Evolutionary conservation across 768 basidiomycete species (phyloP), one percentile per base, ranked within the genome.

Genomic region (Tricholoma hemisulphureum): DNA sequence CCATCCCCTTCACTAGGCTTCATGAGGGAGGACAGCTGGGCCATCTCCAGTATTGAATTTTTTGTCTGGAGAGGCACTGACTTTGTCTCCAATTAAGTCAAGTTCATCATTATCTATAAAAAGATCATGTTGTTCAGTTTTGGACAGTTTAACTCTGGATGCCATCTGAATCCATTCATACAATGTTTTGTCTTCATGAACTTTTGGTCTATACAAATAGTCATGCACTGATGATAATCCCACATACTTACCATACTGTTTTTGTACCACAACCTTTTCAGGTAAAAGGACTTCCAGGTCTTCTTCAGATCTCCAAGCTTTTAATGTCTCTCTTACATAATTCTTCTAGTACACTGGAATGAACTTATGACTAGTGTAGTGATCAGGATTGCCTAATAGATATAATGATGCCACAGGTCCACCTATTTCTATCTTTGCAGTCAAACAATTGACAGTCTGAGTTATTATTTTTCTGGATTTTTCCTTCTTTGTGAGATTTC

Each of bases 351-450:
- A 43, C 1, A 43, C 41, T 23, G 41, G 20, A 1, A 65, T 58
- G 61, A 77, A 78, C 6, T 37, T 61, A 56, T 75, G 71, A 52
- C 63, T 70, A 0, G 74, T 75, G 53, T 77, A 77, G 24, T 74
- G 73, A 57, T 79, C 77, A 13, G 71, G 73, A 51, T 71, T 59
- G 6, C 64, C 67, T 8, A 76, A 54, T 0, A 77, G 45, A 51
- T 77, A 77, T 57, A 73, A 59, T 9, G 57, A 67, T 1, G 68
- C 69, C 68, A 77, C 71, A 0, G 76, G 76, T 10, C 64, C 65
- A 0, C 77, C 76, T 14, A 77, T 69, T 58, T 77, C 75, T 16
- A 66, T 26, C 56, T 74, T 75, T 0, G 70, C 61, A 16, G 69
- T 68, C 21, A 79, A 34, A 0, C 59, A 11, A 56, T 79, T 79